A percentile compares a stretch with the other conserved stretches of the same genome.
phyloP scores from a whole-genome alignment of 805 yeast species.

The Saccharomycopsis fermentans region DNA sequence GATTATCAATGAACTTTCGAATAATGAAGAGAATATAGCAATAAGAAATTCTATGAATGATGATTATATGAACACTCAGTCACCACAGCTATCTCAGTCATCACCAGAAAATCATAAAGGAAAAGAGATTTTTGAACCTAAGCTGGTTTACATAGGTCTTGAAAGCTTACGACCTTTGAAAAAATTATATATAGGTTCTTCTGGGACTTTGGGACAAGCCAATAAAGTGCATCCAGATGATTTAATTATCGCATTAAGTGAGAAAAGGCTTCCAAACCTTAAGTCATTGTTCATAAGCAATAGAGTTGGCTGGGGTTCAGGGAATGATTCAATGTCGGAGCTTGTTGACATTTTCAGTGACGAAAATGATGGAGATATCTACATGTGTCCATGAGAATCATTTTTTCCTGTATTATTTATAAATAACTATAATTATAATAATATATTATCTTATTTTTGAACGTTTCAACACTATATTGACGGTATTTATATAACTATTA shows the following conservation, averaged over 20 bases:
- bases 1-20: neutral
- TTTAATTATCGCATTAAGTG: constrained; percentile 72
- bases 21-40: neutral
- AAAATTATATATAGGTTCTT: constrained; percentile 62
- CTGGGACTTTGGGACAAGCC: constrained; percentile 80
- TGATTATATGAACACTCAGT: neutral
- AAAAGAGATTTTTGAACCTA: neutral
- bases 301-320: constrained; percentile 77
- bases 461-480: neutral
- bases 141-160: neutral
- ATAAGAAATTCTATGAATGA: neutral
- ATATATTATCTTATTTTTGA: neutral
- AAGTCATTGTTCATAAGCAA: constrained; percentile 57
- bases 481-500: no score
- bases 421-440: no score
- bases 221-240: constrained; percentile 82
- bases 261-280: constrained; percentile 62
- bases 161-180: constrained; percentile 38
- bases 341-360: constrained; percentile 12
- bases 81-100: neutral
- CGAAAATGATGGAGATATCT: constrained; percentile 7
- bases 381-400: constrained; percentile 14
- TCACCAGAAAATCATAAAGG: neutral
- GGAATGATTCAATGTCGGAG: constrained; percentile 8
- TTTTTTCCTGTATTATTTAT: no score